Base-by-base conservation (phyloP, 2,329 filamentous ascomycete species). In the Zalaria sp. region DNA sequence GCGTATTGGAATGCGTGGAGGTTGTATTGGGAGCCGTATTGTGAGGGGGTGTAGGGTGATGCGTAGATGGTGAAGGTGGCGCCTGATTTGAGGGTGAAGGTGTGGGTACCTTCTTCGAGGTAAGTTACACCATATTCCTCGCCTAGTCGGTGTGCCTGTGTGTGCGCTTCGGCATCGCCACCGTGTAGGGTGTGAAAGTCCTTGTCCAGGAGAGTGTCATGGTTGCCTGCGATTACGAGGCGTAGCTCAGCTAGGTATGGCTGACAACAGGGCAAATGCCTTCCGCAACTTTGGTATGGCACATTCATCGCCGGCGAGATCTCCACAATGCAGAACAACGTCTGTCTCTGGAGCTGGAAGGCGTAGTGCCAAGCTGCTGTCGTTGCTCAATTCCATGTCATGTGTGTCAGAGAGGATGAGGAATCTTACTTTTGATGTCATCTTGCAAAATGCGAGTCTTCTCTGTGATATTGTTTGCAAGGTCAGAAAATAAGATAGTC, bases 1-100 rank as follows among this genome's bases (percentile, higher is more conserved):
- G 57, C 50, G 47, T 77, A 77, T 3, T 65, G 64, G 51, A 77
- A 78, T 3, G 68, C 74, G 67, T 66, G 72, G 45, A 63, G 48
- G 47, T 59, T 67, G 53, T 74, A 76, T 18, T 18, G 18, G 18
- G 2, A 2, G 18, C 18, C 18, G 18, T 18, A 18, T 18, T 18
- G 18, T 44, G 71, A 70, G 1, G 75, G 73, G 45, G 70, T 68
- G 46, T 69, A 77, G 0, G 67, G 65, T 5, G 63, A 69, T 5
- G 72, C 67, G 47, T 74, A 77, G 10, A 77, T 53, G 1, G 60
- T 69, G 38, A 77, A 57, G 18, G 48, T 53, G 0, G 69, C 69
- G 1, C 72, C 72, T 44, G 66, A 71, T 5, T 49, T 57, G 4
- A 77, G 50, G 3, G 44, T 56, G 47, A 77, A 72, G 2, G 47